Evolutionary conservation across 805 yeast species (phyloP).

Genomic region (Groenewaldozyma salmanticensis): DNA sequence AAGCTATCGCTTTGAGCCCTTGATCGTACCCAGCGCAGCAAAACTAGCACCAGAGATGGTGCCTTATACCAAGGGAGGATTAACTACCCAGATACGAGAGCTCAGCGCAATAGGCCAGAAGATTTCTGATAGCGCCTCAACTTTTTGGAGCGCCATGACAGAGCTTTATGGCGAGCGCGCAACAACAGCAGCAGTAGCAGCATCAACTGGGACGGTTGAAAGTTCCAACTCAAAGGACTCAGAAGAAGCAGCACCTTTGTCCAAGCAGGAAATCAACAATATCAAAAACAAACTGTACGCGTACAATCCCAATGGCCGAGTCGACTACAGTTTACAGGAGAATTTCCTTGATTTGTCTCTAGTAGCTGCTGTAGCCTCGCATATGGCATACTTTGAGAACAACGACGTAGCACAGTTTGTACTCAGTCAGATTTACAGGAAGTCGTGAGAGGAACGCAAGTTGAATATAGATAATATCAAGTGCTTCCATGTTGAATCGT

Average conservation of each 20-base stretch:
- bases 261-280: slow-evolving; percentile 1
- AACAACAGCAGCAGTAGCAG: neutral
- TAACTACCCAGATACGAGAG: slow-evolving; percentile 32
- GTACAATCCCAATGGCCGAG: slow-evolving; percentile 63
- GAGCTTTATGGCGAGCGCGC: neutral
- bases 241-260: neutral
- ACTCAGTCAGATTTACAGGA: too few relatives aligned
- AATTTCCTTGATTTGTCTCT: slow-evolving; percentile 73
- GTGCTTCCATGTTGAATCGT: too few relatives aligned
- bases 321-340: slow-evolving; percentile 73
- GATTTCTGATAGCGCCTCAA: slow-evolving; percentile 11
- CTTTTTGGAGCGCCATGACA: slow-evolving; percentile 10
- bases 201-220: neutral
- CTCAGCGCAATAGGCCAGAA: slow-evolving; percentile 18
- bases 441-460: too few relatives aligned
- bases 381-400: slow-evolving; percentile 81
- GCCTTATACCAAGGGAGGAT: slow-evolving; percentile 39
- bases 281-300: slow-evolving; percentile 26
- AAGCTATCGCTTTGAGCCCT: slow-evolving; percentile 82
- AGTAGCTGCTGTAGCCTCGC: slow-evolving; percentile 75
- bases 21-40: slow-evolving; percentile 40
- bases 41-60: slow-evolving; percentile 45
- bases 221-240: slow-evolving; percentile 3
- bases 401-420: slow-evolving; percentile 74
- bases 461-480: too few relatives aligned